Percentiles rank a stretch among this genome's conserved stretches.
phyloP scores from a whole-genome alignment of 2,329 filamentous ascomycete genomes.

The Colletotrichum lini region DNA sequence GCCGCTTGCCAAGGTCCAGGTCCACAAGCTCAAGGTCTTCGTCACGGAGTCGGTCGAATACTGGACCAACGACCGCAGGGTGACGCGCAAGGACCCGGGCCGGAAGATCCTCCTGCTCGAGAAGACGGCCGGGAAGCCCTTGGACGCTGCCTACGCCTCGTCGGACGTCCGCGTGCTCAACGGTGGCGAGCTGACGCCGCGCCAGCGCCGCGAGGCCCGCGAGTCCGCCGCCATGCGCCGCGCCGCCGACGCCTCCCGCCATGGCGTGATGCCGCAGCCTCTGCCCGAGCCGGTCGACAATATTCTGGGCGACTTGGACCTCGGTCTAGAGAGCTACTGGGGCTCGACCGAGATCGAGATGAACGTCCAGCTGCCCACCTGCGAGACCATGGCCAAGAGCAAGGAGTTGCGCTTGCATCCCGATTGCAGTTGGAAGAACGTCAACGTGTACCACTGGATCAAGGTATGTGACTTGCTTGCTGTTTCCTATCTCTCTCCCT shows the following conservation, averaged over 20 bases:
- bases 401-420: conserved; percentile 79
- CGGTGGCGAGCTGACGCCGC: conserved; percentile 80
- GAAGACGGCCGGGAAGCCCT: conserved; percentile 84
- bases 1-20: conserved; percentile 91
- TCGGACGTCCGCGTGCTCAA: conserved; percentile 84
- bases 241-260: conserved; percentile 66
- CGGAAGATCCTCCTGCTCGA: conserved; percentile 90
- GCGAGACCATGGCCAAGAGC: conserved; percentile 86
- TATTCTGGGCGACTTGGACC: conserved; percentile 83
- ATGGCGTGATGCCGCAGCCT: conserved; percentile 55
- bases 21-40: conserved; percentile 92
- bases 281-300: conserved; percentile 74
- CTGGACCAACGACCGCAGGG: conserved; percentile 87
- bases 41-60: conserved; percentile 94
- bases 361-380: conserved; percentile 92
- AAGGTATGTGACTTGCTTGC: conserved; percentile 72
- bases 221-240: conserved; percentile 63
- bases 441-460: conserved; percentile 96
- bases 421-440: conserved; percentile 93
- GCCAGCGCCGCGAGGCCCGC: conserved; percentile 64
- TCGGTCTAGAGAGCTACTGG: conserved; percentile 79
- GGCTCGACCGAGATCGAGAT: conserved; percentile 95
- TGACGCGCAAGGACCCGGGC: conserved; percentile 86
- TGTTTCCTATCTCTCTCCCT: too few relatives aligned
- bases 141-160: conserved; percentile 79